Evolutionary conservation across 1,139 yeast species (phyloP).

Genomic region (Magnusiomyces tetraspermus): DNA sequence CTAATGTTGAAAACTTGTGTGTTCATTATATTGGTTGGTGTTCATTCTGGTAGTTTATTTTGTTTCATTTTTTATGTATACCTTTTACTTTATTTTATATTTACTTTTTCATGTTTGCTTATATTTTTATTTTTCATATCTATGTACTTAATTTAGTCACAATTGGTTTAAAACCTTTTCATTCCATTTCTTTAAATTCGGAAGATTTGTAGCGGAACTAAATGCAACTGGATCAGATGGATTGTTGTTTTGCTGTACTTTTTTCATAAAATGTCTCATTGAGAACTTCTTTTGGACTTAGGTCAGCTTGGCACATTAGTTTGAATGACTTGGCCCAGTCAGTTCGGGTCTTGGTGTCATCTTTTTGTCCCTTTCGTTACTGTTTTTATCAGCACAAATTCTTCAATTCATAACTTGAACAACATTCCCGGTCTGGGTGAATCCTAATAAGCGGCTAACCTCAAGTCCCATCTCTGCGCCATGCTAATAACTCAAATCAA

Average conservation of each 20-base stretch:
- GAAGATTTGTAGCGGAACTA: background rate
- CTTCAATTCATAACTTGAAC: slow-evolving; percentile 1
- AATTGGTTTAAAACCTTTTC: background rate
- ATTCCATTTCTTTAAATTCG: background rate
- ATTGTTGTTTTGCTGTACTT: slow-evolving; percentile 35
- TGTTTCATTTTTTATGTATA: background rate
- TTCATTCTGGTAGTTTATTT: slow-evolving; percentile 67
- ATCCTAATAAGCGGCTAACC: slow-evolving; percentile 55
- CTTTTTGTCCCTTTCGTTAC: no score
- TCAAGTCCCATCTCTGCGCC: slow-evolving; percentile 58
- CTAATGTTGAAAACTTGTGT: slow-evolving; percentile 89
- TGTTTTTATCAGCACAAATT: no score
- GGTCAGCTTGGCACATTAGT: slow-evolving; percentile 38
- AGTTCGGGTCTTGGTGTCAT: background rate
- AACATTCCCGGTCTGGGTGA: slow-evolving; percentile 19
- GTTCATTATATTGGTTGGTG: slow-evolving; percentile 99
- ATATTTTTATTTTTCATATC: no score
- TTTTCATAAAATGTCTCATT: slow-evolving; percentile 40
- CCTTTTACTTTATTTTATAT: no score
- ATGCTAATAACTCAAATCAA: slow-evolving; percentile 59
- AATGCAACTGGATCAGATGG: no score
- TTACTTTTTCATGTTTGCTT: no score
- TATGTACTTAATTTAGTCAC: no score
- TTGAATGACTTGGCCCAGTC: slow-evolving; percentile 12
- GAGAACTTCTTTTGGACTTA: slow-evolving; percentile 42